Conservation (phyloP, 129 eudicot genomes). For the Lactuca sativa region DNA sequence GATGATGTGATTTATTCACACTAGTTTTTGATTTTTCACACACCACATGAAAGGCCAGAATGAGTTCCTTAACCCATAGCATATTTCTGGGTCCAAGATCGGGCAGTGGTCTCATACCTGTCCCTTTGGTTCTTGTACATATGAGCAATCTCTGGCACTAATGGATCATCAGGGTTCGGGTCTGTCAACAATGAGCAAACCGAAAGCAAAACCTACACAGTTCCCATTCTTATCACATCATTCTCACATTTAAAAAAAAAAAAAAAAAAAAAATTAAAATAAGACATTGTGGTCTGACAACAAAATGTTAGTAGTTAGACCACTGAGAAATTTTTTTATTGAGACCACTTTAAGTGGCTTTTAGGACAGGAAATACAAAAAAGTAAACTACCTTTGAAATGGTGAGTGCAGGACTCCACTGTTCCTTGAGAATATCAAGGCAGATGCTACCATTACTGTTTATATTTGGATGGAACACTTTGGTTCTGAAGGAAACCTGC, state of each 20-base stretch:
- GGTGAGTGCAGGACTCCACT: conserved; percentile 92
- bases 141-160: conserved; percentile 89
- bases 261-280: too few relatives aligned
- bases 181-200: conserved; percentile 81
- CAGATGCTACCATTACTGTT: conserved; percentile 85
- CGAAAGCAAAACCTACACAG: conserved; percentile 69
- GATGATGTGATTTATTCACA: conserved; percentile 5
- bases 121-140: conserved; percentile 74
- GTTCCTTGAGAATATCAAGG: conserved; percentile 78
- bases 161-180: conserved; percentile 91
- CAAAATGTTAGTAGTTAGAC: not conserved
- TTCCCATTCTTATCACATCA: not conserved
- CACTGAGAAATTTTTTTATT: too few relatives aligned
- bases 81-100: conserved; percentile 90
- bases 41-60: not conserved
- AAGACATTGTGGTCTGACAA: not conserved
- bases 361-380: not conserved
- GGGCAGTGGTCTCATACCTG: conserved; percentile 78
- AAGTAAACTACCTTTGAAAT: conserved; percentile 56
- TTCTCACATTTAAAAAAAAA: too few relatives aligned
- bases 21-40: not conserved
- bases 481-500: conserved; percentile 78
- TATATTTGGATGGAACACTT: conserved; percentile 78
- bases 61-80: conserved; percentile 60
- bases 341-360: too few relatives aligned